Evolutionary conservation across 1,284 basidiomycete species (phyloP), one percentile per base, ranked within the genome.

Genomic region (Rhodotorula sp.): DNA sequence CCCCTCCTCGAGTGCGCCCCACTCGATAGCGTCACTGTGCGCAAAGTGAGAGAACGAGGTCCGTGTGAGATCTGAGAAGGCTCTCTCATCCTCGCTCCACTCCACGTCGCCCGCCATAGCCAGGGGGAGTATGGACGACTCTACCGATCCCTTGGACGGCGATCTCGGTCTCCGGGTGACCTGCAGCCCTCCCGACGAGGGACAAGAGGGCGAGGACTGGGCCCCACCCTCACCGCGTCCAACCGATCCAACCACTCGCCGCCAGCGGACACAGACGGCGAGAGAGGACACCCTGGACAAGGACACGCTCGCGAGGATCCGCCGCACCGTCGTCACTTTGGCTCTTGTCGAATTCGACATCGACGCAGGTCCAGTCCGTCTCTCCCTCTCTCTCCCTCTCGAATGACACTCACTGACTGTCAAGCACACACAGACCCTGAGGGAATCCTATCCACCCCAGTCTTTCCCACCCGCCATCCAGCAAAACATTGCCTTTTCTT

Each of bases 331-430:
- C n/a, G 81, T 90, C 74, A 87, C 89, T 28, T 85, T 94, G 65
- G 89, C 87, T 38, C 84, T 93, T 66, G 92, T 92, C 85, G 88
- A 94, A 77, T 95, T 95, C 78, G 92, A 95, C 81, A 80, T 93
- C 60, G 92, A 95, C 61, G 10, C 63, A 15, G 72, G 75, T 0
- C 79, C 77, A 83, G 66, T 69, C 45, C 56, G 52, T 62, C 48
- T 8, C 48, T 54, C 48, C 54, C 54, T 19, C 56, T 34, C 38
- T 65, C 50, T 45, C 61, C 68, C 64, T 70, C 70, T 75, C 73
- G 62, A 16, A 31, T 45, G 26, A 5, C 34, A 77, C 77, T 56
- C n/a, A 34, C 6, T 61, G 10, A 43, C 38, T 14, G 12, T 14
- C 12, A 43, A 10, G 38, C 38, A 43, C 38, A 43, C 38, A 43